Evolutionary conservation across 2,329 filamentous ascomycete species (phyloP).

Genomic region (Bisporella sp.): DNA sequence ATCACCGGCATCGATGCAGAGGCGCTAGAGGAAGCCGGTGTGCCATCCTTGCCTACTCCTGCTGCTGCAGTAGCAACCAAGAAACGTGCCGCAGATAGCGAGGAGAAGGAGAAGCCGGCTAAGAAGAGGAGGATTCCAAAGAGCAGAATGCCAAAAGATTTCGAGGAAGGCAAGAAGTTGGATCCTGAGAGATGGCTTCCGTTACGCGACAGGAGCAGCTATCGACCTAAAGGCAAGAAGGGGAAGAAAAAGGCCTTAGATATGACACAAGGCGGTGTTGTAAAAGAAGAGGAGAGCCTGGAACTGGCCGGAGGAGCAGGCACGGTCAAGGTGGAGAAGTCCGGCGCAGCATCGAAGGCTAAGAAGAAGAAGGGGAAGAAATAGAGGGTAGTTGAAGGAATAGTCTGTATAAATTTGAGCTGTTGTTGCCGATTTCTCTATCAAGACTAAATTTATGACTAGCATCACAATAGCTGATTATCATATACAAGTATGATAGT

Average conservation of each 20-base stretch:
- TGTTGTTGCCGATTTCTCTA: too few relatives aligned
- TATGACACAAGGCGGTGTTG: slow-evolving; percentile 77
- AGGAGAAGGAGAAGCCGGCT: slow-evolving; percentile 31
- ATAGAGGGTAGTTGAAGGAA: slow-evolving; percentile 20
- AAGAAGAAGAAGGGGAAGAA: slow-evolving; percentile 46
- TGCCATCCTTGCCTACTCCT: slow-evolving; percentile 42
- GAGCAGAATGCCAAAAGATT: slow-evolving; percentile 63
- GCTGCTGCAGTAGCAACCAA: slow-evolving; percentile 32
- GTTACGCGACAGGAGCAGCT: slow-evolving; percentile 79
- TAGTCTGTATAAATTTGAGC: too few relatives aligned
- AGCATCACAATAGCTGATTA: too few relatives aligned
- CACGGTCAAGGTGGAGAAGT: slow-evolving; percentile 57
- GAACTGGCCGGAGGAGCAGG: slow-evolving; percentile 58
- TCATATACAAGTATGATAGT: too few relatives aligned
- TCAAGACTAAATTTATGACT: too few relatives aligned
- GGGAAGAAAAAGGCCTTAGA: slow-evolving; percentile 76
- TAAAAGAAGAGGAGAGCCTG: slow-evolving; percentile 64
- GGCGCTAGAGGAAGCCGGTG: slow-evolving; percentile 58
- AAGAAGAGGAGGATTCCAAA: slow-evolving; percentile 53
- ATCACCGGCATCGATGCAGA: slow-evolving; percentile 53
- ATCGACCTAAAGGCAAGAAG: slow-evolving; percentile 87
- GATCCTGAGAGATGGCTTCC: slow-evolving; percentile 94
- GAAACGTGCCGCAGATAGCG: slow-evolving; percentile 42
- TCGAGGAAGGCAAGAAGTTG: slow-evolving; percentile 68
- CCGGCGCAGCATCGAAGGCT: slow-evolving; percentile 30